Percentiles rank a stretch among this genome's conserved stretches.
Conservation (phyloP, 2,329 filamentous ascomycete genomes). For the Blumeriella jaapii region DNA sequence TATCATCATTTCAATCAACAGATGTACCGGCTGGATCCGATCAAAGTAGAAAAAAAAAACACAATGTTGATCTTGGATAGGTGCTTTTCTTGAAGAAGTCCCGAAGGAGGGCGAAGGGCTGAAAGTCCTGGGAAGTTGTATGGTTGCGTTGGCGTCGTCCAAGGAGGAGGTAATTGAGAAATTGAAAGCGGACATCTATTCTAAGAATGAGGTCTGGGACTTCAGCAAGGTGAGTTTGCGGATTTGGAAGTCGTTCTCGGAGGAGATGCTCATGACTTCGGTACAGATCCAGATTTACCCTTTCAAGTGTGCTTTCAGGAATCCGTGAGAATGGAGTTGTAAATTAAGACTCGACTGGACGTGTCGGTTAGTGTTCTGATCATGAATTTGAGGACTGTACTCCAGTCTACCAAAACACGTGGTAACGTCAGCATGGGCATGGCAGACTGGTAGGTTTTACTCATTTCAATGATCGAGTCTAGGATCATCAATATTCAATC, state of each 20-base stretch:
- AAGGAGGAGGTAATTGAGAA: conserved; percentile 57
- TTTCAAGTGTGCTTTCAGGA: conserved; percentile 34
- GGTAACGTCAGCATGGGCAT: no score
- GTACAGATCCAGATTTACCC: conserved; percentile 38
- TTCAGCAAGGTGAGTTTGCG: conserved; percentile 44
- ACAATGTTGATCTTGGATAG: conserved; percentile 28
- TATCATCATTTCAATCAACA: no score
- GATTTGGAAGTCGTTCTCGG: not conserved
- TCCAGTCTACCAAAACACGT: no score
- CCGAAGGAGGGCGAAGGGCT: conserved; percentile 46
- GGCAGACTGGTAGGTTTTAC: no score
- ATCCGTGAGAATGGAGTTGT: conserved; percentile 7
- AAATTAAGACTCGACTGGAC: no score
- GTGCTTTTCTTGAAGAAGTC: conserved; percentile 54
- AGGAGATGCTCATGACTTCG: conserved; percentile 5
- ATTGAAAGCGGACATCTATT: conserved; percentile 64
- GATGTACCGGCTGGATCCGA: no score
- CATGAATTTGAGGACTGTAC: no score
- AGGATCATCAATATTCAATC: not conserved
- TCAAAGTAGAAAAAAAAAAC: not conserved
- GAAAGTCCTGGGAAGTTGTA: conserved; percentile 38
- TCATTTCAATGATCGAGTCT: no score
- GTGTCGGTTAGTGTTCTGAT: no score
- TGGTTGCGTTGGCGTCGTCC: conserved; percentile 50
- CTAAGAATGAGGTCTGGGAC: conserved; percentile 67